A percentile compares a stretch with the other conserved stretches of the same genome.
phyloP scores from a whole-genome alignment of 2,329 filamentous ascomycete genomes.

The Niveomyces coronatus region DNA sequence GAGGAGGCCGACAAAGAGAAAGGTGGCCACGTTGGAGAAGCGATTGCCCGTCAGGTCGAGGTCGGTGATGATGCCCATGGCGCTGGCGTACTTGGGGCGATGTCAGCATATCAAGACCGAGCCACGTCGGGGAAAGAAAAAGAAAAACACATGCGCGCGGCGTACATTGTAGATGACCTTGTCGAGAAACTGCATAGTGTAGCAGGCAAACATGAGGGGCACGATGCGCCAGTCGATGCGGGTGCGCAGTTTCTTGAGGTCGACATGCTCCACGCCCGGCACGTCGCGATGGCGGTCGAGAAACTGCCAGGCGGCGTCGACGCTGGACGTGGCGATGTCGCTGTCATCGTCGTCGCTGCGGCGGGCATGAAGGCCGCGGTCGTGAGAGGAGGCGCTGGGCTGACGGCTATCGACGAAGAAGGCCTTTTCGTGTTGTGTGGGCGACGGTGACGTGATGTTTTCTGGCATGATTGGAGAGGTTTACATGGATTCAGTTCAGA shows the following conservation, averaged over 20 bases:
- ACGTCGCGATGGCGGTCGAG: slow-evolving; percentile 24
- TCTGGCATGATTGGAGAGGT: no score
- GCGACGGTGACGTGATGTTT: slow-evolving; percentile 16
- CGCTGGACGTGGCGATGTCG: slow-evolving; percentile 7
- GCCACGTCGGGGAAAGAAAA: no score
- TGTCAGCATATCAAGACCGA: no score
- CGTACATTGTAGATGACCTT: slow-evolving; percentile 11
- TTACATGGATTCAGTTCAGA: no score
- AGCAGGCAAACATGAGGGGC: slow-evolving; percentile 13
- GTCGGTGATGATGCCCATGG: slow-evolving; percentile 46
- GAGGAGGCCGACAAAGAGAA: slow-evolving; percentile 46
- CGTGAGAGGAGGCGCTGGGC: slow-evolving; percentile 13
- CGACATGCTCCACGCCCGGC: slow-evolving; percentile 15
- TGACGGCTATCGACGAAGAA: slow-evolving; percentile 13
- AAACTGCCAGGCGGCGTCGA: slow-evolving; percentile 28
- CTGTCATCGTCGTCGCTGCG: slow-evolving; percentile 3
- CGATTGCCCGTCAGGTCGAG: slow-evolving; percentile 42
- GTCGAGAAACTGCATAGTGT: slow-evolving; percentile 11
- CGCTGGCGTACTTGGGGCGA: slow-evolving; percentile 50
- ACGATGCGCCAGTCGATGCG: slow-evolving; percentile 14
- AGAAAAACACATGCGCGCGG: no score
- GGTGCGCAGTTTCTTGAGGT: slow-evolving; percentile 8
- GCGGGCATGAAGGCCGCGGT: slow-evolving; percentile 1
- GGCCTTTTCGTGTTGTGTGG: slow-evolving; percentile 16
- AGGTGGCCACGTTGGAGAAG: slow-evolving; percentile 44